Evolutionary conservation across 331 rosid genomes (phyloP).

Genomic region (Acacia concinna): DNA sequence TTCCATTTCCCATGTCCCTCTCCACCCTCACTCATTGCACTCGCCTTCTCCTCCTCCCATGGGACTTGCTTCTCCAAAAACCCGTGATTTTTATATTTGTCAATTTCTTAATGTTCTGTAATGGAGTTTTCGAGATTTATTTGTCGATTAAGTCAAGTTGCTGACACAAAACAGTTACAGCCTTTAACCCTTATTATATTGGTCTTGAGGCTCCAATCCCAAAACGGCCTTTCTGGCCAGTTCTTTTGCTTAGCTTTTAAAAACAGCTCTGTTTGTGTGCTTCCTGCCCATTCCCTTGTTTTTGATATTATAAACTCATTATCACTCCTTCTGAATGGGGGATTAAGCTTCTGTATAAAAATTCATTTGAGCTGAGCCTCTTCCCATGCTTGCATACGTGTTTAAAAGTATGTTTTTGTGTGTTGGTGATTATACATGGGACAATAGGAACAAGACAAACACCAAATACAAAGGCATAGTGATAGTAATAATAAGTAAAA

Average conservation of each 20-base stretch:
- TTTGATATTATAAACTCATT: conserved; percentile 55
- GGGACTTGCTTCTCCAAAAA: conserved; percentile 9
- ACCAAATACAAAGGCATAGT: background rate
- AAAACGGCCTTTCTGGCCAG: conserved; percentile 58
- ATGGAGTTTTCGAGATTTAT: background rate
- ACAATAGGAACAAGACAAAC: conserved; percentile 10
- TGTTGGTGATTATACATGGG: conserved; percentile 40
- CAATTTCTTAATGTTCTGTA: conserved; percentile 15
- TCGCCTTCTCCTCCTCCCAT: conserved; percentile 33
- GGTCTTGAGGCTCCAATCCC: conserved; percentile 58
- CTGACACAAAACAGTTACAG: background rate
- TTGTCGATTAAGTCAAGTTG: conserved; percentile 15
- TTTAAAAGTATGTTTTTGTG: conserved; percentile 69
- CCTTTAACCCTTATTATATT: conserved; percentile 39
- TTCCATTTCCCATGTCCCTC: conserved; percentile 52
- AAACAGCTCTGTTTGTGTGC: conserved; percentile 49
- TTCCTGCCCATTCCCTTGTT: conserved; percentile 47
- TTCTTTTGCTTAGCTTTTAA: conserved; percentile 33
- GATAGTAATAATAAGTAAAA: background rate
- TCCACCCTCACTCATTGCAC: conserved; percentile 23
- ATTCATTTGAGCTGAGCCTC: conserved; percentile 24
- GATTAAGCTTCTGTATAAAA: conserved; percentile 35
- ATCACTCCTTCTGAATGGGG: conserved; percentile 56
- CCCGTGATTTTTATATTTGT: background rate
- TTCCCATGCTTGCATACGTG: conserved; percentile 84